Conservation (phyloP, 2,329 filamentous ascomycete species). For the Didymella glomerata region DNA sequence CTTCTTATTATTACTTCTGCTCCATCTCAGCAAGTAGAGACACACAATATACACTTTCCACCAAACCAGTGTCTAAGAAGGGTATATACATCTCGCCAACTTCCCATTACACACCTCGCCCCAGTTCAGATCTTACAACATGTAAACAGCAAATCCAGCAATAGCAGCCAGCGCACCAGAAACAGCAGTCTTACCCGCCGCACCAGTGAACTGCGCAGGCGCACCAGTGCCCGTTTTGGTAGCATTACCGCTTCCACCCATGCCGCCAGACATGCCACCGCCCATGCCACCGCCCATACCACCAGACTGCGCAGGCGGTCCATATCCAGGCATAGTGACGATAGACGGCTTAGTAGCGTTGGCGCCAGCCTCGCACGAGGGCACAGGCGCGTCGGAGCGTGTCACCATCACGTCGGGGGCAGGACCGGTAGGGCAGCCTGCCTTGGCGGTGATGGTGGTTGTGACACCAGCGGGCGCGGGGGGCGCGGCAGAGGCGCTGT, state of each 20-base stretch:
- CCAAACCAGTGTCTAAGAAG: neutral
- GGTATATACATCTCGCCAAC: neutral
- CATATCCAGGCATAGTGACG: conserved; percentile 26
- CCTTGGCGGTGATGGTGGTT: conserved; percentile 27
- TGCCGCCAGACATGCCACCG: neutral
- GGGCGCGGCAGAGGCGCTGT: conserved; percentile 4
- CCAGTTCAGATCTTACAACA: conserved; percentile 1
- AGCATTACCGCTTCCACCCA: neutral
- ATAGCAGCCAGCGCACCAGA: neutral
- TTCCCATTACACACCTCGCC: neutral
- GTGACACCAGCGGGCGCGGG: conserved; percentile 7
- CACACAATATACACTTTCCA: neutral
- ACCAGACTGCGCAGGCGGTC: conserved; percentile 4
- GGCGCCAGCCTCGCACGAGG: conserved; percentile 27
- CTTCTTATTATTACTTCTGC: neutral
- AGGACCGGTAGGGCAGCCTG: conserved; percentile 28
- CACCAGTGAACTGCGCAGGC: conserved; percentile 23
- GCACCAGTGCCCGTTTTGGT: neutral
- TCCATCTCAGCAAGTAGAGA: neutral
- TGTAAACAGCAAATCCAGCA: conserved; percentile 5
- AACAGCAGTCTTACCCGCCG: conserved; percentile 2
- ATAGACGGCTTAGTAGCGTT: conserved; percentile 33
- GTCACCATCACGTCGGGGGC: conserved; percentile 31
- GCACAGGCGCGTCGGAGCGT: conserved; percentile 25
- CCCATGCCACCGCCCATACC: neutral